phyloP scores from a whole-genome alignment of 2,329 filamentous ascomycete species.

The Verticillium dahliae region DNA sequence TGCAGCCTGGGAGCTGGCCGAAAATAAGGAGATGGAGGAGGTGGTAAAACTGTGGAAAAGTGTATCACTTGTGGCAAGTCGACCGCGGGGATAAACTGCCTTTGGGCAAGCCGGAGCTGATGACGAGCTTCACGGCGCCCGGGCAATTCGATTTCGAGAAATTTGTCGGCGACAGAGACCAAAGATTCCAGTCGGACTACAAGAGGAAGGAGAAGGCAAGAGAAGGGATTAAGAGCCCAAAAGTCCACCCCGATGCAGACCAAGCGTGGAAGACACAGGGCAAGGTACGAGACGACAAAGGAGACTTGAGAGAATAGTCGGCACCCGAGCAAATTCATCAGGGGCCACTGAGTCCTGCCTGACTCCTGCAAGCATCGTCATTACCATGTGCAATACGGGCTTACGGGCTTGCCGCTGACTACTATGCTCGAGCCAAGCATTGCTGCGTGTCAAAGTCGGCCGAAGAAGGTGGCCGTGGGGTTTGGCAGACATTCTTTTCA shows the following conservation, averaged over 20 bases:
- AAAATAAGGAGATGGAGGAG: conserved; percentile 75
- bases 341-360: background rate
- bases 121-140: conserved; percentile 45
- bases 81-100: conserved; percentile 61
- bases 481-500: background rate
- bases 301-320: background rate
- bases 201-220: conserved; percentile 35
- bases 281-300: background rate
- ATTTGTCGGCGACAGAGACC: conserved; percentile 36
- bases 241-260: conserved; percentile 28
- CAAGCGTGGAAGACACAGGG: conserved; percentile 9
- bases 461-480: background rate
- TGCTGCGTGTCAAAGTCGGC: background rate
- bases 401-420: background rate
- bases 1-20: conserved; percentile 65
- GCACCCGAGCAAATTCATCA: background rate
- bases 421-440: background rate
- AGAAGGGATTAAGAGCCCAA: conserved; percentile 30
- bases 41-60: conserved; percentile 67
- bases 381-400: background rate
- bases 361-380: background rate
- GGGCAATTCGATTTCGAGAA: conserved; percentile 41
- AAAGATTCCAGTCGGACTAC: conserved; percentile 37
- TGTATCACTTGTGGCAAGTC: conserved; percentile 81
- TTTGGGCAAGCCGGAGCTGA: conserved; percentile 44